Evolutionary conservation across 352 stramenopile species (phyloP).

Genomic region (Globisporangium mamillatum): DNA sequence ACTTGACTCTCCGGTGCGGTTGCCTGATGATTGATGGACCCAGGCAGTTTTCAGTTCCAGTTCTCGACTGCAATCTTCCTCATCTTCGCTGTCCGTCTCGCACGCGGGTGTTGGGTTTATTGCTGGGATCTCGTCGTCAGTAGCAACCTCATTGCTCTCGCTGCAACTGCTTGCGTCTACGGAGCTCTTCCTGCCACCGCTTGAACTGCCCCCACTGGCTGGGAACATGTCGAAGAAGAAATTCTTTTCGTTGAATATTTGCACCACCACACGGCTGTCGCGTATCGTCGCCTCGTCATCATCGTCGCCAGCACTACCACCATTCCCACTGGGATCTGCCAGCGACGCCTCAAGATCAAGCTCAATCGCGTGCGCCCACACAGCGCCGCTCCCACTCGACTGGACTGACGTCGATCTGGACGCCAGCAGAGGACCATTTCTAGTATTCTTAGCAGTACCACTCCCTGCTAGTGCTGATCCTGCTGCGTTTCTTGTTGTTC

Average conservation of each 20-base stretch:
- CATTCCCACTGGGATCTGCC: slow-evolving; percentile 6
- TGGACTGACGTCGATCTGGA: slow-evolving; percentile 20
- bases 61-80: not conserved
- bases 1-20: not conserved
- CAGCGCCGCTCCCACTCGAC: slow-evolving; percentile 27
- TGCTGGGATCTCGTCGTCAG: not conserved
- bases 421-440: not conserved
- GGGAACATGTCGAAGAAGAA: slow-evolving; percentile 89
- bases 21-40: slow-evolving; percentile 1
- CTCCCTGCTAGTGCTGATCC: not conserved
- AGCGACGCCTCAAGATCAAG: slow-evolving; percentile 20
- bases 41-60: not conserved
- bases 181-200: slow-evolving; percentile 9
- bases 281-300: slow-evolving; percentile 2
- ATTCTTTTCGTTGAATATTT: slow-evolving; percentile 71
- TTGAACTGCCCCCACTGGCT: slow-evolving; percentile 11
- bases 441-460: not conserved
- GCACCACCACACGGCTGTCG: slow-evolving; percentile 25
- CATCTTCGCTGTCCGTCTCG: slow-evolving; percentile 34
- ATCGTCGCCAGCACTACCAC: slow-evolving; percentile 9
- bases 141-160: not conserved
- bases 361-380: slow-evolving; percentile 45
- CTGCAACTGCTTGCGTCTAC: slow-evolving; percentile 1
- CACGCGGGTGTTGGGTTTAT: not conserved
- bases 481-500: not conserved